These are phyloP conservation scores for Cicer bijugum DNA, from an alignment of 306 rosid genomes.

Conservation along the genomic window DNA sequence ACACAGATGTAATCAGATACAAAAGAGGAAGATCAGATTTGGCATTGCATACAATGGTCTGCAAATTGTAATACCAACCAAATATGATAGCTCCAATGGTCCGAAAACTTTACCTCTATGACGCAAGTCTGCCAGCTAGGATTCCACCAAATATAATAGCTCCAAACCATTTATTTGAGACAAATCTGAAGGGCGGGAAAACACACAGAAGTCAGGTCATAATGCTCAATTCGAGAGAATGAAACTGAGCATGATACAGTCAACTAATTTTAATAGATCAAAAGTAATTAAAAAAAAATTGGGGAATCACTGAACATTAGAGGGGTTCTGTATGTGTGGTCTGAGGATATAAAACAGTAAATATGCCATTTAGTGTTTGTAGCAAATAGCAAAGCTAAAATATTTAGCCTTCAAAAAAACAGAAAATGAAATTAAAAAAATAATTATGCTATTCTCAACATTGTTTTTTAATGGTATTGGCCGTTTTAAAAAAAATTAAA, in stretches of 20 bases:
- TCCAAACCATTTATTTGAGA: slow-evolving; percentile 97
- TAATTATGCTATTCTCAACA: background rate
- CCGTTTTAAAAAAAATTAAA: background rate
- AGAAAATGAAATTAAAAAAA: slow-evolving; percentile 12
- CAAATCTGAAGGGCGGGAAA: slow-evolving; percentile 59
- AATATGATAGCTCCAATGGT: too few species aligned
- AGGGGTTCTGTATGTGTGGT: slow-evolving; percentile 10
- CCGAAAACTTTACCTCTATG: slow-evolving; percentile 51
- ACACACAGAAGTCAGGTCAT: slow-evolving; percentile 21
- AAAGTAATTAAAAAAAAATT: slow-evolving; percentile 23
- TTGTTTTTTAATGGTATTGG: slow-evolving; percentile 28
- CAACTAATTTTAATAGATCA: slow-evolving; percentile 5
- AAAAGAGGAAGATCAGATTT: too few species aligned
- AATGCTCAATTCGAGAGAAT: slow-evolving; percentile 21
- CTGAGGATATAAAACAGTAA: slow-evolving; percentile 9
- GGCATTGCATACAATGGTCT: too few species aligned
- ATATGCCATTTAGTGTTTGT: slow-evolving; percentile 13
- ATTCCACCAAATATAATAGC: slow-evolving; percentile 83
- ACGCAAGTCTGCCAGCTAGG: slow-evolving; percentile 65
- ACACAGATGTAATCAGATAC: background rate
- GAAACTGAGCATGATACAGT: slow-evolving; percentile 6
- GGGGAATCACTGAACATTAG: slow-evolving; percentile 21
- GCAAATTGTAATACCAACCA: too few species aligned
- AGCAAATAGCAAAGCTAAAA: slow-evolving; percentile 32
- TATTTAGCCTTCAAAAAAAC: slow-evolving; percentile 13